These are phyloP conservation scores for Fusarium tricinctum DNA, from an alignment of 2,329 filamentous ascomycete species.

Conservation along the genomic window DNA sequence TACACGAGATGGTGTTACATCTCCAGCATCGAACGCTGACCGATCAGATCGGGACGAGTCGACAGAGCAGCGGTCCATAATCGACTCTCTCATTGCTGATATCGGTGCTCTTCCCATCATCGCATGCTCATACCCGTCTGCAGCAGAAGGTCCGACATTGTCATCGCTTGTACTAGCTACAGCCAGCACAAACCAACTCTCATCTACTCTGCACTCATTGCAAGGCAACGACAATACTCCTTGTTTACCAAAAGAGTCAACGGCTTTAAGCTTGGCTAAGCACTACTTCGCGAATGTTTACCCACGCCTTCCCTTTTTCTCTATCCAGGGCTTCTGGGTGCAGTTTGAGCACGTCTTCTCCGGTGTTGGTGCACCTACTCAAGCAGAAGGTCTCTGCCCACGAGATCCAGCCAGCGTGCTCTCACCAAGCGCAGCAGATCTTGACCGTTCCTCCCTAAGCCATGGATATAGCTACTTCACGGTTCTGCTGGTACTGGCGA, in stretches of 20 bases:
- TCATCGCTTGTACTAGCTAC: conserved; percentile 15
- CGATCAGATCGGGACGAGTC: not conserved
- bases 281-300: conserved; percentile 13
- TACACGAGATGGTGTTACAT: fast-evolving
- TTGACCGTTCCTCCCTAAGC: conserved; percentile 1
- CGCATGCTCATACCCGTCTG: conserved; percentile 8
- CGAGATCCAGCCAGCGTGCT: not conserved
- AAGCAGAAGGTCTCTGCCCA: not conserved
- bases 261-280: not conserved
- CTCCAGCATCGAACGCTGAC: not conserved
- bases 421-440: not conserved
- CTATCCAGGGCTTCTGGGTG: conserved; percentile 20
- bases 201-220: not conserved
- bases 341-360: conserved; percentile 27
- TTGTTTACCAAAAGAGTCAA: conserved; percentile 8
- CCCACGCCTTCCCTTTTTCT: conserved; percentile 23
- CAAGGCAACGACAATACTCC: not conserved
- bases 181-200: conserved; percentile 15
- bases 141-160: not conserved
- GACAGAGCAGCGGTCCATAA: conserved; percentile 2
- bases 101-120: conserved; percentile 14
- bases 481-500: not conserved
- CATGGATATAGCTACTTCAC: conserved; percentile 16
- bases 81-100: conserved; percentile 18
- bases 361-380: not conserved